Conservation (phyloP, 202 grass and related monocot genomes). For the Zizania palustris region DNA sequence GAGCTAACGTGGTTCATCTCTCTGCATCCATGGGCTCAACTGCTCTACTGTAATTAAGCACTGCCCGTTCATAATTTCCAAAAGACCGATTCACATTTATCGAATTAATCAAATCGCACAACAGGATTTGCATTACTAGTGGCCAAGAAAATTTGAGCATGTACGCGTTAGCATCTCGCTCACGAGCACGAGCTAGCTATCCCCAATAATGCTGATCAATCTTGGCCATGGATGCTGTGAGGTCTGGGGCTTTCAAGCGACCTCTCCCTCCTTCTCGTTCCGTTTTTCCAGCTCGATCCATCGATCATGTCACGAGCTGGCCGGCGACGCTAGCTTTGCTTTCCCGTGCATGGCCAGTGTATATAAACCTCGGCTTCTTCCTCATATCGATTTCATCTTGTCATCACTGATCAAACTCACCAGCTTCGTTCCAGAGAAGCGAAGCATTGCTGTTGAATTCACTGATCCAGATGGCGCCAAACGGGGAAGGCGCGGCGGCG, state of each 20-base stretch:
- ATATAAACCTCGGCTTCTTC: constrained; percentile 32
- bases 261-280: background rate
- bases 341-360: constrained; percentile 5
- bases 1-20: background rate
- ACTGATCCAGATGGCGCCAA: constrained; percentile 52
- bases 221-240: constrained; percentile 8
- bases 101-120: background rate
- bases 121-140: background rate
- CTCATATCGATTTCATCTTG: background rate
- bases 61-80: no score
- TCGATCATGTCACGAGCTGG: constrained; percentile 35
- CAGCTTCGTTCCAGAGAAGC: background rate
- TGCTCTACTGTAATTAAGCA: no score
- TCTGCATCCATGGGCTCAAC: background rate
- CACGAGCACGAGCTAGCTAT: constrained; percentile 11
- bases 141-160: constrained; percentile 18
- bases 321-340: background rate
- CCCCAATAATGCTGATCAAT: background rate
- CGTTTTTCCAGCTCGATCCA: constrained; percentile 20
- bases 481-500: constrained; percentile 49
- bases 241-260: constrained; percentile 37
- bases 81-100: no score
- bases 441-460: background rate
- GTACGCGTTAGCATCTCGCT: background rate
- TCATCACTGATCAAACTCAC: background rate